phyloP scores from a whole-genome alignment of 331 rosid species.

The Erythrophleum ivorense region DNA sequence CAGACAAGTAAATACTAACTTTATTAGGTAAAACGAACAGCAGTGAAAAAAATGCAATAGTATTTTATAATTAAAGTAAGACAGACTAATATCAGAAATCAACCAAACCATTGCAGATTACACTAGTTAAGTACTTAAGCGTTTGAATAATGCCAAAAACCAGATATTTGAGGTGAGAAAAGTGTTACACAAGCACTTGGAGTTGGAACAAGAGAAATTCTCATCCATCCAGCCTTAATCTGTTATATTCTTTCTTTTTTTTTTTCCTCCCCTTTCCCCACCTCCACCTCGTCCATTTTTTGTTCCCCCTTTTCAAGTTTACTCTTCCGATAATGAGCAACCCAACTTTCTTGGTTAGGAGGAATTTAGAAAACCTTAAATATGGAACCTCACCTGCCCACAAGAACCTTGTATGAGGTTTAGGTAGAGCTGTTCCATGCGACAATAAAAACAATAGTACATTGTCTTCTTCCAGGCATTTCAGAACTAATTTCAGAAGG shows the following conservation, averaged over 20 bases:
- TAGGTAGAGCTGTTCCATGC: background rate
- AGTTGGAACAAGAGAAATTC: background rate
- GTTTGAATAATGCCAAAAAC: background rate
- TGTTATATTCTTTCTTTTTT: background rate
- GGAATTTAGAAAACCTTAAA: background rate
- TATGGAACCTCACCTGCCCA: background rate
- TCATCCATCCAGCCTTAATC: background rate
- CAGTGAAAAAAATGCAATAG: background rate
- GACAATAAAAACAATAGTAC: background rate
- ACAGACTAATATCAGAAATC: background rate
- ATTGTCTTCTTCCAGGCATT: background rate
- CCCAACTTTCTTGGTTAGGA: background rate
- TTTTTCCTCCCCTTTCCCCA: background rate
- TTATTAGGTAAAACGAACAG: slow-evolving; percentile 46
- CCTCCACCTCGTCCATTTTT: background rate
- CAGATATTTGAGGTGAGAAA: background rate
- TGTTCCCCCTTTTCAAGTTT: background rate
- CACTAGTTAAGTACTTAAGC: background rate
- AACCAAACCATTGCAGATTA: slow-evolving; percentile 7
- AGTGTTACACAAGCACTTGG: background rate
- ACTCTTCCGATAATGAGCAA: background rate
- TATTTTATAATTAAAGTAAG: background rate
- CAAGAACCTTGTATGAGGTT: background rate
- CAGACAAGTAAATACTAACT: slow-evolving; percentile 34
- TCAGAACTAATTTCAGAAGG: background rate